A percentile compares a stretch with the other conserved stretches of the same genome.
These are phyloP conservation scores for Salix purpurea DNA, from an alignment of 345 rosid genomes.

Conservation along the genomic window DNA sequence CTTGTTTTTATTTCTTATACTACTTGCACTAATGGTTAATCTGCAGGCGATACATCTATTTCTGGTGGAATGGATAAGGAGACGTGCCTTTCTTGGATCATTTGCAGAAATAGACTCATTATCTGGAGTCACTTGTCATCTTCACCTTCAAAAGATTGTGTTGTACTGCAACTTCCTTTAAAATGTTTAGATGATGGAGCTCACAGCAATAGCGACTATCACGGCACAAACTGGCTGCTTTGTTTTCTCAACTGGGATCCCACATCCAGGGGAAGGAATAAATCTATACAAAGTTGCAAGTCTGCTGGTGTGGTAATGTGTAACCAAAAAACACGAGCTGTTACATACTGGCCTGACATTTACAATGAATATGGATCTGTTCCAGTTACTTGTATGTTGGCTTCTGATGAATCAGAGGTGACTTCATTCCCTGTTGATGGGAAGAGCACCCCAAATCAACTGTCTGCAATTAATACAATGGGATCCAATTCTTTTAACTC, in stretches of 20 bases:
- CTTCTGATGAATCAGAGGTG: constrained; percentile 40
- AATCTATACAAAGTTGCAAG: constrained; percentile 29
- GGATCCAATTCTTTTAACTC: constrained; percentile 50
- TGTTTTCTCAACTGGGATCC: constrained; percentile 64
- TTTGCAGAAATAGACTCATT: constrained; percentile 57
- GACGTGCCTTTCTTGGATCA: constrained; percentile 75
- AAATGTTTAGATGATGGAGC: constrained; percentile 29
- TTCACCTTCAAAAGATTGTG: constrained; percentile 44
- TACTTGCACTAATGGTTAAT: neutral
- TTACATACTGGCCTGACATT: constrained; percentile 74
- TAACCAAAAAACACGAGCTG: constrained; percentile 53
- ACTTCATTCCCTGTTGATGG: constrained; percentile 39
- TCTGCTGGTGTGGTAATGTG: constrained; percentile 61
- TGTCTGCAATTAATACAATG: constrained; percentile 32
- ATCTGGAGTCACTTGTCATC: constrained; percentile 70
- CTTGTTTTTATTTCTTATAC: too few species aligned
- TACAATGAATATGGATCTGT: constrained; percentile 38
- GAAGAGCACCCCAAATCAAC: constrained; percentile 33
- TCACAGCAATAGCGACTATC: constrained; percentile 23
- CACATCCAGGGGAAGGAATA: constrained; percentile 27
- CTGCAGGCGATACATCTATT: constrained; percentile 46
- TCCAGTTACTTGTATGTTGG: constrained; percentile 37
- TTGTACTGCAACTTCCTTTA: constrained; percentile 61
- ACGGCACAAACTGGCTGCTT: constrained; percentile 53
- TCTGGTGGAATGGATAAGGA: constrained; percentile 82